Evolutionary conservation across 257 asterid genomes (phyloP), one percentile per base, ranked within the genome.

Genomic region (Sherardia arvensis): DNA sequence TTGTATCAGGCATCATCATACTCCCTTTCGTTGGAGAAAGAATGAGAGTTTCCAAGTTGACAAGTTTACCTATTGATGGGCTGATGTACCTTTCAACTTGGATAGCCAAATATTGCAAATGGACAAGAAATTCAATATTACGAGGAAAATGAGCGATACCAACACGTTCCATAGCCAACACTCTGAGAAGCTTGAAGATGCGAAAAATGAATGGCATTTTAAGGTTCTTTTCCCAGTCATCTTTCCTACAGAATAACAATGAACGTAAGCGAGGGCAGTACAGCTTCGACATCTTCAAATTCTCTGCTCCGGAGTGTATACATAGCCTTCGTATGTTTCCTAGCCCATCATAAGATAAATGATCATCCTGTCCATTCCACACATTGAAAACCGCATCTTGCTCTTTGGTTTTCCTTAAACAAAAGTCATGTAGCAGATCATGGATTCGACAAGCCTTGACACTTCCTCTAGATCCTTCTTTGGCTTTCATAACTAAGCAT

Each of bases 131-230:
- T 23, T 7, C 32, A 7, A 66, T 36, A 8, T 66, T 29, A 28
- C n/a, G 5, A 0, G 51, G 62, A 2, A 8, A 0, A 0, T 1
- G 1, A 11, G 51, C 8, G 10, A 66, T 9, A 11, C 8, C 11
- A 23, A 66, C 14, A 2, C 18, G 17, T 1, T 18, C 21, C 55
- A 66, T 36, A 45, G 43, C 29, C 22, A 66, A 26, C 55, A 66
- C 71, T 11, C 10, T 20, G 5, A 66, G 64, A 36, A 38, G 71
- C 26, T 56, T 57, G 9, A 5, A 66, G 63, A 33, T 23, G 34
- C 38, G 38, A 8, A 55, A n/a, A 20, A 57, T 11, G 25, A 33
- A 28, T 20, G 26, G 33, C 47, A 28, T 18, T 17, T 30, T 21
- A 49, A 61, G 22, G 14, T 53, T 22, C 53, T 21, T 0, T 0